Evolutionary conservation across 371 early-diverging fungal species (phyloP), one percentile per base, ranked within the genome.

Genomic region (Thermomucor indicae-seudaticae): DNA sequence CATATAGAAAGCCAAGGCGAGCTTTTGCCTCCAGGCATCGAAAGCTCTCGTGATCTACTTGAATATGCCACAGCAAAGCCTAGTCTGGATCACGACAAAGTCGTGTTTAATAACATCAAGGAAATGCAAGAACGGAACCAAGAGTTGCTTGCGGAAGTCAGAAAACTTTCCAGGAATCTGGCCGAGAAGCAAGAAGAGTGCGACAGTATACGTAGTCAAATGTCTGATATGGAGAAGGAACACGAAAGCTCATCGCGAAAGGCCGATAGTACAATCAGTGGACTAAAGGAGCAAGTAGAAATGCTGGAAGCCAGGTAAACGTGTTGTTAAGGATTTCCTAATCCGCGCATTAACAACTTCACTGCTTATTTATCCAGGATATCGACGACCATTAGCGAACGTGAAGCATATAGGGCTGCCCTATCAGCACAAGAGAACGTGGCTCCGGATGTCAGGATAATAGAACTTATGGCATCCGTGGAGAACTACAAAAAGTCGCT

Each of bases 71-170:
- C 43, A 10, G 30, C 31, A 12, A 22, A 42, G 3, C 51, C 57
- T 3, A 41, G 38, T 6, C 12, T 57, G 5, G 52, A 49, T 19
- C 57, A 57, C 20, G 51, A 57, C 8, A 41, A 53, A 27, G 24
- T 53, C 10, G 62, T 62, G 22, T 62, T 57, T 30, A 62, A 54
- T 25, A 51, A 57, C 39, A 27, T 57, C 23, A 43, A 41, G 1
- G 57, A 62, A 14, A 29, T 62, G 20, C 53, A 55, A 11, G 28
- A 62, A 23, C 51, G 50, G 14, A 62, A 62, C 30, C 53, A 57
- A 43, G 35, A 40, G 6, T 30, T 62, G 0, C 27, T 55, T 19
- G 29, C 43, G 6, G 51, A 62, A 14, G 40, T 62, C 6, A 41
- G 50, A 5, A 25, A 31, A 3, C 43, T 43, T 5, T 38, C 48